Conservation (phyloP, 2,329 filamentous ascomycete species). For the Nothophoma quercina region DNA sequence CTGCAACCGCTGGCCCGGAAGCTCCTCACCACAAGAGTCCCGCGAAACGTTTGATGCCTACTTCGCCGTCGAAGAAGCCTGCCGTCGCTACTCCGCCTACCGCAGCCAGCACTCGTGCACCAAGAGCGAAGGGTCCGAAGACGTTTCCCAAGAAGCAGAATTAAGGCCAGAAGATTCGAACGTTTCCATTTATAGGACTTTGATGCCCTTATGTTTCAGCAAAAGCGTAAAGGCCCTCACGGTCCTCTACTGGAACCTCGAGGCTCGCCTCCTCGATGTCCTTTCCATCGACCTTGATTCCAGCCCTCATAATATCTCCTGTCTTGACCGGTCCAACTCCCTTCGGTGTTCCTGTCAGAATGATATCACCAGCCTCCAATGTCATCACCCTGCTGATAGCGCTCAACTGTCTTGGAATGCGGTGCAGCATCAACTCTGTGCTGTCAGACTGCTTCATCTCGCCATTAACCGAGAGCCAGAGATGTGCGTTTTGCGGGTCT, state of each 20-base stretch:
- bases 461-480: slow-evolving; percentile 86
- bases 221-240: slow-evolving; percentile 79
- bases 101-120: slow-evolving; percentile 10
- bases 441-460: slow-evolving; percentile 81
- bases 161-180: background rate
- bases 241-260: slow-evolving; percentile 83
- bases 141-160: slow-evolving; percentile 1
- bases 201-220: slow-evolving; percentile 52
- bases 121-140: background rate
- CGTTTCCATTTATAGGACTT: background rate
- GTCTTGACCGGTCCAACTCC: slow-evolving; percentile 86
- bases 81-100: background rate
- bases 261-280: slow-evolving; percentile 86
- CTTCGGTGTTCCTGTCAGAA: slow-evolving; percentile 97
- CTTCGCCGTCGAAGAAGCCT: slow-evolving; percentile 4
- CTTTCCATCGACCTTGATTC: slow-evolving; percentile 78
- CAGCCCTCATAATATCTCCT: slow-evolving; percentile 87
- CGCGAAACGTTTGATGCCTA: background rate
- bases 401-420: slow-evolving; percentile 83
- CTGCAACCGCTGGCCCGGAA: slow-evolving; percentile 4
- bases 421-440: slow-evolving; percentile 93
- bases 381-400: slow-evolving; percentile 97
- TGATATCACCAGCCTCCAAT: slow-evolving; percentile 87
- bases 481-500: slow-evolving; percentile 86
- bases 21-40: background rate